Conservation (phyloP, 139 green algal species). For the Closterium sp. region DNA sequence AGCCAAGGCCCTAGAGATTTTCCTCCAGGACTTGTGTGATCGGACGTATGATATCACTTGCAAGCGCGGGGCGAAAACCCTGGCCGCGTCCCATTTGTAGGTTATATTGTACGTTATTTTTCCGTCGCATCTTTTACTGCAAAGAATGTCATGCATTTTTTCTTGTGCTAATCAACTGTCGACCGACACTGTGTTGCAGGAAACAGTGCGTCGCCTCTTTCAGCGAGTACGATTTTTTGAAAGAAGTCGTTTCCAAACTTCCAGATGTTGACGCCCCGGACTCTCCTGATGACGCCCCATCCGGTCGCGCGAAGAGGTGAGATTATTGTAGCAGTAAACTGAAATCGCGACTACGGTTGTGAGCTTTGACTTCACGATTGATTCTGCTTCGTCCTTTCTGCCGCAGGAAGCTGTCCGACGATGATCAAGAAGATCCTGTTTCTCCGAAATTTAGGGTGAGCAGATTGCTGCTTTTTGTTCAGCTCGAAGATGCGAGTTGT, state of each 20-base stretch:
- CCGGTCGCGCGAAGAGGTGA: background rate
- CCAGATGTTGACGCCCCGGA: constrained; percentile 5
- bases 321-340: background rate
- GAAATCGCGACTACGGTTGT: no score
- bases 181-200: background rate
- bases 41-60: constrained; percentile 63
- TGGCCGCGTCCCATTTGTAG: constrained; percentile 78
- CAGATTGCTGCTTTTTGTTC: background rate
- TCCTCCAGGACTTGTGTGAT: constrained; percentile 73
- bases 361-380: background rate
- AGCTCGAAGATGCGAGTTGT: background rate
- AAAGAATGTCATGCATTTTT: background rate
- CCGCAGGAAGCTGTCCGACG: constrained; percentile 20
- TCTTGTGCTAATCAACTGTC: background rate
- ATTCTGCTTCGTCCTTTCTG: background rate
- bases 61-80: constrained; percentile 66
- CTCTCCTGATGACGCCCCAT: constrained; percentile 1
- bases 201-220: constrained; percentile 20
- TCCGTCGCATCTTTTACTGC: background rate
- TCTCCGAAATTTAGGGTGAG: background rate
- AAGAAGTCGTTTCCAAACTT: constrained; percentile 21
- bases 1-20: constrained; percentile 86
- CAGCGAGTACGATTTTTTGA: constrained; percentile 25
- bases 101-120: no score
- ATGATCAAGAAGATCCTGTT: constrained; percentile 3